Evolutionary conservation across 192 early-diverging fungal species (phyloP), one percentile per base, ranked within the genome.

Genomic region (Linnemannia elongata): DNA sequence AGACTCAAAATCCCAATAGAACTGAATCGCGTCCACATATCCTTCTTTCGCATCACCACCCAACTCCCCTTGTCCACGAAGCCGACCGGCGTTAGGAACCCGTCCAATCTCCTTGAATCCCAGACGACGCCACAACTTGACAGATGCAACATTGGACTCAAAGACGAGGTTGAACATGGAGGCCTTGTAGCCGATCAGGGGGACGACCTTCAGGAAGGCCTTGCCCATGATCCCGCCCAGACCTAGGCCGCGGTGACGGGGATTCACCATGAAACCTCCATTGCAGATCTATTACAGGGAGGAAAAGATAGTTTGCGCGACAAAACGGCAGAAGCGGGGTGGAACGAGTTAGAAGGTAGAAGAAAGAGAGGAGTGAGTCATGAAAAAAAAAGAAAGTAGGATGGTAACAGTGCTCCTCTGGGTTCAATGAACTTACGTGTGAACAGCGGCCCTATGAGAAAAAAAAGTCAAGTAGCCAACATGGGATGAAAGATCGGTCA

Each of bases 151-250:
- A 81, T 96, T 96, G 69, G 83, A 93, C 10, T 83, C 93, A 89
- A 95, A 97, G 20, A 97, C 96, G 2, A 97, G 91, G 80, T 97
- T 97, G 84, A 97, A 97, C 84, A 97, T 90, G 13, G 92, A 92
- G 8, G 94, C 94, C 42, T 90, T 88, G 89, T 96, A 97, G 12
- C 95, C 95, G 47, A 96, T 85, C 24, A 89, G 30, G 6, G 96
- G 94, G 12, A 92, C 95, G 6, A 96, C 36, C 27, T 72, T 41
- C 8, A 95, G 74, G 77, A 95, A 97, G 0, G 94, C 89, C 52
- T 89, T 87, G 22, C 84, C 95, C 88, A 96, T 88, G 22, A 90
- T 92, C 5, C 84, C 89, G 4, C 95, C 96, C 10, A 93, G 92
- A 0, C 95, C 95, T 18, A 84, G 49, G 7, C 90, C 90, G 13